These are phyloP conservation scores for Kitagawia praeruptora DNA, from an alignment of 129 eudicot genomes.

Conservation along the genomic window DNA sequence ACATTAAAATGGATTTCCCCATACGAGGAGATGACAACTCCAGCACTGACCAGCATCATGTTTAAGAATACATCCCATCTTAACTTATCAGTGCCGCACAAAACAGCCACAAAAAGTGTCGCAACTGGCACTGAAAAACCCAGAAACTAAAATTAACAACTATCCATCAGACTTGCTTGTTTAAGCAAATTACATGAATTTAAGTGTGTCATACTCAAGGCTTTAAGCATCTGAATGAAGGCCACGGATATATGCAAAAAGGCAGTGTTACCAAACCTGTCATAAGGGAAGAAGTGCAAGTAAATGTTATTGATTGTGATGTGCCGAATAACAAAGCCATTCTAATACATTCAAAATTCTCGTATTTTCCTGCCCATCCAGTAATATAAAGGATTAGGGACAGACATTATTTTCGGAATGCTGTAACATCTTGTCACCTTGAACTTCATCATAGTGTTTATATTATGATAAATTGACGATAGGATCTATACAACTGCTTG, in stretches of 20 bases:
- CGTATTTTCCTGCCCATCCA: background rate
- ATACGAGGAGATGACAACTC: slow-evolving; percentile 89
- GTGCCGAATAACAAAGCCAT: background rate
- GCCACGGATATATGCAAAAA: slow-evolving; percentile 96
- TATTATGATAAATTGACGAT: background rate
- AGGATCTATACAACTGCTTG: background rate
- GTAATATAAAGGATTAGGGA: background rate
- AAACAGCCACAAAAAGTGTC: slow-evolving; percentile 87
- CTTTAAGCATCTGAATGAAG: slow-evolving; percentile 99
- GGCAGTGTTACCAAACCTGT: slow-evolving; percentile 98
- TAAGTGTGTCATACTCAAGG: slow-evolving; percentile 63
- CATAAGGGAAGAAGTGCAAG: slow-evolving; percentile 3
- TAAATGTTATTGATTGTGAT: slow-evolving; percentile 3
- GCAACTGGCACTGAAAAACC: slow-evolving; percentile 93
- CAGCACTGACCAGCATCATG: slow-evolving; percentile 92
- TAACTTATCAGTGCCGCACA: slow-evolving; percentile 91
- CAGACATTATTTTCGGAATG: background rate
- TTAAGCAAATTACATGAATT: slow-evolving; percentile 6
- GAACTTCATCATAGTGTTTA: background rate
- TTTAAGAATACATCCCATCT: slow-evolving; percentile 86
- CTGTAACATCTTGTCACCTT: background rate
- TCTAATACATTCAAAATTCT: background rate
- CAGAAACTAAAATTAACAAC: slow-evolving; percentile 13
- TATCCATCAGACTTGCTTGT: background rate
- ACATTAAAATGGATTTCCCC: slow-evolving; percentile 95